A percentile compares a stretch with the other conserved stretches of the same genome.
Conservation (phyloP, 2,329 filamentous ascomycete genomes). For the Apiospora rasikravindrae region DNA sequence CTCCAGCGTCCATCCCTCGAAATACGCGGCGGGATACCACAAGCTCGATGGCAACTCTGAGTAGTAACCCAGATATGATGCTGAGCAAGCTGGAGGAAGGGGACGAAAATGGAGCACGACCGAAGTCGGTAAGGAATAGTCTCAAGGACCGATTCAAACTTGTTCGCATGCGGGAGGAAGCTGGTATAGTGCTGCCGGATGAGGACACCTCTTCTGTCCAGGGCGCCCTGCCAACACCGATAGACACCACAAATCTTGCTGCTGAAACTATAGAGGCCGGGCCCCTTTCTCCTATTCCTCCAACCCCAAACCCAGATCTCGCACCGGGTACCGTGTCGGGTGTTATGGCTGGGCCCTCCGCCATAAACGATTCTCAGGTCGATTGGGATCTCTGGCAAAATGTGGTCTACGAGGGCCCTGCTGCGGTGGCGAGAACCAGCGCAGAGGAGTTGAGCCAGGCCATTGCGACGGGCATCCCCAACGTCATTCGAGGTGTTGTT, state of each 20-base stretch:
- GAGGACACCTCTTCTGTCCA: conserved; percentile 41
- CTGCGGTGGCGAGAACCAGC: conserved; percentile 85
- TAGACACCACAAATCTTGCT: conserved; percentile 53
- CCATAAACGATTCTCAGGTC: conserved; percentile 75
- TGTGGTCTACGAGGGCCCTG: conserved; percentile 91
- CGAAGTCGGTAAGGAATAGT: conserved; percentile 62
- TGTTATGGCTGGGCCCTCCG: conserved; percentile 75
- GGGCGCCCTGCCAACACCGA: conserved; percentile 32
- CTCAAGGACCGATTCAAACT: conserved; percentile 81
- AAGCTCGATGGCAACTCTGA: conserved; percentile 78
- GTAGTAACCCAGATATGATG: conserved; percentile 82
- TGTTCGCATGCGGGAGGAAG: conserved; percentile 76
- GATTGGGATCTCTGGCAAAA: conserved; percentile 99
- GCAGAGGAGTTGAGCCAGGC: conserved; percentile 88
- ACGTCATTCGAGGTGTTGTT: conserved; percentile 94
- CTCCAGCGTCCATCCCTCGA: conserved; percentile 48
- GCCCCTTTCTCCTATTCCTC: conserved; percentile 59
- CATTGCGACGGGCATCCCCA: conserved; percentile 92
- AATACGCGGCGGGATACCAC: conserved; percentile 73
- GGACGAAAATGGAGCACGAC: conserved; percentile 53
- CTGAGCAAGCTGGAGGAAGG: conserved; percentile 79
- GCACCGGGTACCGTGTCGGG: conserved; percentile 87
- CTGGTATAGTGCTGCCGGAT: conserved; percentile 53
- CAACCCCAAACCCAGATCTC: conserved; percentile 70
- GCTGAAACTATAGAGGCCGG: conserved; percentile 31